These are phyloP conservation scores for Rhizopogon vinicolor DNA, from an alignment of 768 basidiomycete species.

Conservation along the genomic window DNA sequence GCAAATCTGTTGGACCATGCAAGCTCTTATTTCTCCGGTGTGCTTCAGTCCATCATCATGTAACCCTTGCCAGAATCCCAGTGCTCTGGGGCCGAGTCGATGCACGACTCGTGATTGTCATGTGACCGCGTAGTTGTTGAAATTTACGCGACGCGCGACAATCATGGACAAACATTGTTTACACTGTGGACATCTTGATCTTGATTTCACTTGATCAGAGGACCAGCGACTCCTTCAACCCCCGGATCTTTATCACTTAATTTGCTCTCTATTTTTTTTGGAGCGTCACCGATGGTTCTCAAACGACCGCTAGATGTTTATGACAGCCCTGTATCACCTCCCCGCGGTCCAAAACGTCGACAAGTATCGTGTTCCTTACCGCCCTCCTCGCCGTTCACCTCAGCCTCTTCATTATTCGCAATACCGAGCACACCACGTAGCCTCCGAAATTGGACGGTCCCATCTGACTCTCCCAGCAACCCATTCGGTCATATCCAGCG, in stretches of 20 bases:
- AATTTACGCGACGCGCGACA: conserved; percentile 10
- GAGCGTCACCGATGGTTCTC: conserved; percentile 9
- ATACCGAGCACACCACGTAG: conserved; percentile 32
- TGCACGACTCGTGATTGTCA: not conserved
- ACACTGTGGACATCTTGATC: not conserved
- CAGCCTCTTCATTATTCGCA: conserved; percentile 19
- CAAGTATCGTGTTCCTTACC: conserved; percentile 17
- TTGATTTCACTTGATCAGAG: not conserved
- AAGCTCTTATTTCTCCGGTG: too few species aligned
- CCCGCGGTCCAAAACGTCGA: conserved; percentile 24
- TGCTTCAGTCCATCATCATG: too few species aligned
- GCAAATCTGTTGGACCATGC: too few species aligned
- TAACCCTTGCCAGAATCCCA: too few species aligned
- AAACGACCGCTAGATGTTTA: conserved; percentile 27
- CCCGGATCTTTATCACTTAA: not conserved
- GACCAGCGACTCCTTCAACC: too few species aligned
- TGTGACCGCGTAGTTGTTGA: conserved; percentile 4
- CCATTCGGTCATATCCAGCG: conserved; percentile 59
- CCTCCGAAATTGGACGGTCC: conserved; percentile 35
- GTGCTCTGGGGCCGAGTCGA: too few species aligned
- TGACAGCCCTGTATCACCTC: conserved; percentile 22
- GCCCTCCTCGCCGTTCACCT: conserved; percentile 23
- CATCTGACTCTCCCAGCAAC: conserved; percentile 68
- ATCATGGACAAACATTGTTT: not conserved
- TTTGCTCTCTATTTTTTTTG: not conserved